phyloP scores from a whole-genome alignment of 495 filamentous ascomycete species.

The Neurospora sp. region DNA sequence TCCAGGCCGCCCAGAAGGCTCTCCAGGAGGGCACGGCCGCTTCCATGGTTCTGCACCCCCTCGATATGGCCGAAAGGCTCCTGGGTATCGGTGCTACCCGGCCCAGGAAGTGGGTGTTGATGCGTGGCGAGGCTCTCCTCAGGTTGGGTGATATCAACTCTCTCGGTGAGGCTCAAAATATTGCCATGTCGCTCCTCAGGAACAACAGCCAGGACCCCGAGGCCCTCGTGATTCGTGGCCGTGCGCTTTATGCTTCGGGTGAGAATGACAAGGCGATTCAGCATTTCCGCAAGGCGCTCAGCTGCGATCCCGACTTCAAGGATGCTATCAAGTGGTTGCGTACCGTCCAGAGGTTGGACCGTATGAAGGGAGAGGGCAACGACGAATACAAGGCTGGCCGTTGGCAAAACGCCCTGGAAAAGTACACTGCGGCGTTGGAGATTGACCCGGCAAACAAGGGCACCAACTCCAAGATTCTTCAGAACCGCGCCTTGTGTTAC shows the following conservation, averaged over 20 bases:
- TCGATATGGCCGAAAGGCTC: conserved; percentile 76
- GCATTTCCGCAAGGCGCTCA: conserved; percentile 80
- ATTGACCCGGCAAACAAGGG: conserved; percentile 86
- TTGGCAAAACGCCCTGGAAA: conserved; percentile 68
- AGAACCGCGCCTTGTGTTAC: conserved; percentile 78
- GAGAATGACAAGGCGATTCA: conserved; percentile 94
- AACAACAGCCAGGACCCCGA: conserved; percentile 87
- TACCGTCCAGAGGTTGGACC: conserved; percentile 80
- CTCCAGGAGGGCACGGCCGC: conserved; percentile 61
- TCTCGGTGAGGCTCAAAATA: conserved; percentile 81
- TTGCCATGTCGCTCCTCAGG: conserved; percentile 77
- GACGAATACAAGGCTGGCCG: conserved; percentile 74
- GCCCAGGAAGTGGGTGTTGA: conserved; percentile 85
- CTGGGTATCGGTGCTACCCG: conserved; percentile 62
- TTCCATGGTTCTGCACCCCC: conserved; percentile 84
- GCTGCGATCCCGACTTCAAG: conserved; percentile 85
- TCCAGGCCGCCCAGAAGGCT: conserved; percentile 70
- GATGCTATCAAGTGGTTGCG: conserved; percentile 73
- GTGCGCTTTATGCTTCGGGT: conserved; percentile 78
- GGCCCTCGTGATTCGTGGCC: conserved; percentile 79
- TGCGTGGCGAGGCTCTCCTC: conserved; percentile 88
- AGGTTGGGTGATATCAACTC: conserved; percentile 88
- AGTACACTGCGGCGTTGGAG: conserved; percentile 74
- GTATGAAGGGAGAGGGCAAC: conserved; percentile 92
- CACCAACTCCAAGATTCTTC: conserved; percentile 86